Evolutionary conservation across 208 protist species (phyloP).

Genomic region (Acanthamoeba lugdunensis): DNA sequence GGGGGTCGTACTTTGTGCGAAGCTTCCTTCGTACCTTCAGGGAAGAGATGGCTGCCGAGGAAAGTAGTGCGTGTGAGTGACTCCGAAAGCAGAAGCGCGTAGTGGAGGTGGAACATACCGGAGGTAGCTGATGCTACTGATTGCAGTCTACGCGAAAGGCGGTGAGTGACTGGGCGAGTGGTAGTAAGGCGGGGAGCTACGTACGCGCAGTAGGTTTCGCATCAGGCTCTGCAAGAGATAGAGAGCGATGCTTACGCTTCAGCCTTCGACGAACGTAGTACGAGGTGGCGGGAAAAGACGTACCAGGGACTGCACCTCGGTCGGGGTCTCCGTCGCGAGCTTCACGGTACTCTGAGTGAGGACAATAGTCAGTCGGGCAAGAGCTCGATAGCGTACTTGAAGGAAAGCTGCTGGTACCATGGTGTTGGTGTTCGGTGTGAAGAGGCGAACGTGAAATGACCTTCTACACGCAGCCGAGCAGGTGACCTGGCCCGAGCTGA

Average conservation of each 20-base stretch:
- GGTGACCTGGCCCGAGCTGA: neutral
- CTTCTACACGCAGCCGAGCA: neutral
- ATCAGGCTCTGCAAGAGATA: conserved; percentile 13
- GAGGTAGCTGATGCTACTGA: conserved; percentile 66
- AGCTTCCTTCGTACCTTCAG: conserved; percentile 21
- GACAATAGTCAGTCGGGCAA: neutral
- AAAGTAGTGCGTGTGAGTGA: neutral
- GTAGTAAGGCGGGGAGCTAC: neutral
- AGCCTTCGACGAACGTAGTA: neutral
- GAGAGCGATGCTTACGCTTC: neutral
- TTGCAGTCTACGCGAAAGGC: conserved; percentile 27
- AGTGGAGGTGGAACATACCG: neutral
- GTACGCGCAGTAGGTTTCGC: conserved; percentile 59
- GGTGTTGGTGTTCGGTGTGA: neutral
- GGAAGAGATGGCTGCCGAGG: conserved; percentile 51
- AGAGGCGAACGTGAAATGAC: neutral
- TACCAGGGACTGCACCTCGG: conserved; percentile 67
- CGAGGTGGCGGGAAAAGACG: neutral
- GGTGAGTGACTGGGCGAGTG: neutral
- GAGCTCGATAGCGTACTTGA: neutral
- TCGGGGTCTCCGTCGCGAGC: conserved; percentile 12
- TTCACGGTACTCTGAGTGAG: neutral
- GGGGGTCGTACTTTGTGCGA: neutral
- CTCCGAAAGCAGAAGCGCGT: neutral
- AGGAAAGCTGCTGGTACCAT: no score